A percentile compares a stretch with the other conserved stretches of the same genome.
Evolutionary conservation across 179 eudicot species (phyloP).

Genomic region (Gypsophila paniculata): DNA sequence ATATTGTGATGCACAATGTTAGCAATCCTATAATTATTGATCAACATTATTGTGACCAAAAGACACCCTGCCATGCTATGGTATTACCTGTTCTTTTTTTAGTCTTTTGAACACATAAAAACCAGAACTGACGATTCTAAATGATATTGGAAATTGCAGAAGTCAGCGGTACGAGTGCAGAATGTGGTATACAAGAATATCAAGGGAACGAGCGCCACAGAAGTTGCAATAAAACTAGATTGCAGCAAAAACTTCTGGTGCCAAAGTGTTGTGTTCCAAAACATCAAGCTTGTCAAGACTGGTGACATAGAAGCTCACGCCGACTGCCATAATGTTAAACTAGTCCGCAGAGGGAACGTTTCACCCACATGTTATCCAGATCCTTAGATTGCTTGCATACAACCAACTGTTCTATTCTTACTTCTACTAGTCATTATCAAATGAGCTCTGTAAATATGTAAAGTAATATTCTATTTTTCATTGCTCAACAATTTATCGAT

Average conservation of each 20-base stretch:
- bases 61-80: slow-evolving; percentile 47
- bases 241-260: slow-evolving; percentile 63
- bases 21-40: slow-evolving; percentile 73
- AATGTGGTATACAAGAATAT: slow-evolving; percentile 54
- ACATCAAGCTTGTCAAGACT: slow-evolving; percentile 30
- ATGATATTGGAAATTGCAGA: slow-evolving; percentile 30
- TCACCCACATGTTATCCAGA: slow-evolving; percentile 33
- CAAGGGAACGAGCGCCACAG: slow-evolving; percentile 62
- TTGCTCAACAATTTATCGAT: neutral
- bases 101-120: neutral
- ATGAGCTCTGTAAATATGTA: slow-evolving; percentile 3
- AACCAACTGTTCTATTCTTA: neutral
- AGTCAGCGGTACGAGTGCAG: slow-evolving; percentile 50
- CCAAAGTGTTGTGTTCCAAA: slow-evolving; percentile 38
- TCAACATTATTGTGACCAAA: slow-evolving; percentile 64
- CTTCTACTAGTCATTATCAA: neutral
- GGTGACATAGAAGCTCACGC: slow-evolving; percentile 33
- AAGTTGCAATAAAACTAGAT: slow-evolving; percentile 57
- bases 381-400: neutral
- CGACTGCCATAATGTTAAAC: slow-evolving; percentile 37
- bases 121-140: neutral
- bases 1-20: slow-evolving; percentile 64
- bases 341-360: slow-evolving; percentile 32
- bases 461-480: neutral
- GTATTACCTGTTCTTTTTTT: slow-evolving; percentile 26